Percentiles rank a stretch among this genome's conserved stretches.
These are phyloP conservation scores for Beta macrorhiza DNA, from an alignment of 179 eudicot genomes.

Conservation along the genomic window DNA sequence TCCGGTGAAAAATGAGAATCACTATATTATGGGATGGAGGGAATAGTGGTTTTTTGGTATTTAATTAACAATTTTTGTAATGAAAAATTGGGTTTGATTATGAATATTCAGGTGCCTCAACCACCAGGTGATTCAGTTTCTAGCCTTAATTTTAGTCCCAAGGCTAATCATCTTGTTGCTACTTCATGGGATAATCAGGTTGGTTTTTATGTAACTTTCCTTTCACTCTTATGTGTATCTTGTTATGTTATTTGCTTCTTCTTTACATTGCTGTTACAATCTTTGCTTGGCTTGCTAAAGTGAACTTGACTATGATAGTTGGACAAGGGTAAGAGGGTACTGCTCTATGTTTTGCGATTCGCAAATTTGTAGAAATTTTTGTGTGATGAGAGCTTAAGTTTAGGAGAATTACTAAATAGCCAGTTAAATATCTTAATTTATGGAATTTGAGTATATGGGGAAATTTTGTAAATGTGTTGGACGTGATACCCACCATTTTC, in stretches of 20 bases:
- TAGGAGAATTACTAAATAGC: too few species aligned
- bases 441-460: too few species aligned
- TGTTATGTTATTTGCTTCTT: neutral
- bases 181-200: conserved; percentile 99
- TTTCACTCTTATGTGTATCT: neutral
- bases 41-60: too few species aligned
- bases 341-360: neutral
- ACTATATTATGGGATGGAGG: too few species aligned
- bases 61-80: neutral
- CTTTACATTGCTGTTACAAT: neutral
- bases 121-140: conserved; percentile 77
- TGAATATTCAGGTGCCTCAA: conserved; percentile 49
- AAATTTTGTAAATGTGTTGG: too few species aligned
- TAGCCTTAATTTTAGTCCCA: conserved; percentile 79
- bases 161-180: conserved; percentile 75
- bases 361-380: neutral
- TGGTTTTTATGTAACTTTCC: neutral
- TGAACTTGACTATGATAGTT: neutral
- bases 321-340: neutral
- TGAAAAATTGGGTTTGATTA: conserved; percentile 4
- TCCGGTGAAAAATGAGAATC: too few species aligned
- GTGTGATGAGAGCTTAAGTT: too few species aligned
- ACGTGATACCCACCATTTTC: too few species aligned
- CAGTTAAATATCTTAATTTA: too few species aligned
- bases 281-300: neutral